Conservation (phyloP, 345 rosid species). For the Populus tremula region DNA sequence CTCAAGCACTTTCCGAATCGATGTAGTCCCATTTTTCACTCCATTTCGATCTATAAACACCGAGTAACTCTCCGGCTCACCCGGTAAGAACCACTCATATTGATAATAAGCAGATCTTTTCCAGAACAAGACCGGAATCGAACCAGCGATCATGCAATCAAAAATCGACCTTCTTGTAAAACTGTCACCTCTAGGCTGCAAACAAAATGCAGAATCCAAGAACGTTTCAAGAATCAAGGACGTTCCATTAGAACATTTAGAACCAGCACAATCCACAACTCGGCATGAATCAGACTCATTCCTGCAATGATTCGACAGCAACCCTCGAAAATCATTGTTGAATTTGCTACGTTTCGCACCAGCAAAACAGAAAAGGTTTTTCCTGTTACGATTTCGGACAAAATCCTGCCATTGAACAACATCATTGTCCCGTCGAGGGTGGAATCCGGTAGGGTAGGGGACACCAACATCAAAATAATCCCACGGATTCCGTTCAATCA, state of each 20-base stretch:
- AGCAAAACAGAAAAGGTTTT: constrained; percentile 78
- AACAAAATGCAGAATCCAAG: constrained; percentile 71
- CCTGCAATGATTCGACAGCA: constrained; percentile 60
- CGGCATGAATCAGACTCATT: constrained; percentile 50
- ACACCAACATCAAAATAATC: constrained; percentile 92
- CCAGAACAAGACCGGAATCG: constrained; percentile 97
- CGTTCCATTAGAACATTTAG: constrained; percentile 70
- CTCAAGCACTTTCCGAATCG: constrained; percentile 58
- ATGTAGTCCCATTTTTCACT: constrained; percentile 64
- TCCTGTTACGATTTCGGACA: constrained; percentile 54
- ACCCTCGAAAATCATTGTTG: constrained; percentile 72
- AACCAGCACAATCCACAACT: constrained; percentile 57
- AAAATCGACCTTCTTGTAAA: constrained; percentile 90
- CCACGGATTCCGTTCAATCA: constrained; percentile 97
- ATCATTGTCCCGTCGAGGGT: constrained; percentile 74
- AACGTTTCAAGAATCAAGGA: constrained; percentile 72
- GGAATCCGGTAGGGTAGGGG: constrained; percentile 98
- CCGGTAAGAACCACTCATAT: constrained; percentile 92
- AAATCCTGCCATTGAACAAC: constrained; percentile 72
- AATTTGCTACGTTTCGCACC: constrained; percentile 68
- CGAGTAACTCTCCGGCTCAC: constrained; percentile 61
- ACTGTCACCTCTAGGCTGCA: constrained; percentile 95
- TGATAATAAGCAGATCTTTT: constrained; percentile 75
- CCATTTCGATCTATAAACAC: constrained; percentile 72
- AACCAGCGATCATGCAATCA: constrained; percentile 94